Percentiles rank a stretch among this genome's conserved stretches.
Conservation (phyloP, 768 basidiomycete species). For the Tulasnella calospora region DNA sequence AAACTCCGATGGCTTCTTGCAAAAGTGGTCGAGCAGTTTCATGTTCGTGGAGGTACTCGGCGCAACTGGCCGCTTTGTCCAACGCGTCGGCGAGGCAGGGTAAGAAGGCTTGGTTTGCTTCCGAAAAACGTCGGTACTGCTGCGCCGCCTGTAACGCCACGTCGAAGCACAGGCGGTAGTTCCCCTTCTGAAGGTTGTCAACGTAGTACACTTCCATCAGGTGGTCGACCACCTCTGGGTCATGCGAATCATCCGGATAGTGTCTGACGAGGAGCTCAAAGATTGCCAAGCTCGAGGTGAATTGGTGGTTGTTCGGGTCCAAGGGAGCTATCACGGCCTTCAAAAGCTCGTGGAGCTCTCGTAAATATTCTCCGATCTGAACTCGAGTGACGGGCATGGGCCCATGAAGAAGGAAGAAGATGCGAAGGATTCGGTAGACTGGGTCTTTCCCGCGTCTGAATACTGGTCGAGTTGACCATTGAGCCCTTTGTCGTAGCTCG, state of each 20-base stretch:
- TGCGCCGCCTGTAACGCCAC: background rate
- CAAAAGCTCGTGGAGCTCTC: background rate
- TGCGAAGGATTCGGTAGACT: background rate
- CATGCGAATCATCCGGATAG: background rate
- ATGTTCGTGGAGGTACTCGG: background rate
- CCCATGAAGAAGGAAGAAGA: background rate
- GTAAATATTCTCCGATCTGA: background rate
- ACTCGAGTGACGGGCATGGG: background rate
- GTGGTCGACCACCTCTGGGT: background rate
- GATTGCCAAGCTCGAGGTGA: background rate
- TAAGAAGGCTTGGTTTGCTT: background rate
- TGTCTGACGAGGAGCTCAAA: background rate
- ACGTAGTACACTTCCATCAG: background rate
- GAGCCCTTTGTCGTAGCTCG: no score
- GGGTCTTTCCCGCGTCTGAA: background rate
- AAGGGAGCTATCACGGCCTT: background rate
- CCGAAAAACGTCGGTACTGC: background rate
- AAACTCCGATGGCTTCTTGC: background rate
- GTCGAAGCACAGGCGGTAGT: background rate
- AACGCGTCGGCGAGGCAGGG: background rate
- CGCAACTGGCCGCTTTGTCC: background rate
- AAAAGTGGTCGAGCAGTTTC: background rate
- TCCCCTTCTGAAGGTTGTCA: background rate
- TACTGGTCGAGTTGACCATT: background rate
- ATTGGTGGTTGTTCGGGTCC: background rate